Evolutionary conservation across 768 basidiomycete genomes (phyloP).

Genomic region (Suillus tomentosus): DNA sequence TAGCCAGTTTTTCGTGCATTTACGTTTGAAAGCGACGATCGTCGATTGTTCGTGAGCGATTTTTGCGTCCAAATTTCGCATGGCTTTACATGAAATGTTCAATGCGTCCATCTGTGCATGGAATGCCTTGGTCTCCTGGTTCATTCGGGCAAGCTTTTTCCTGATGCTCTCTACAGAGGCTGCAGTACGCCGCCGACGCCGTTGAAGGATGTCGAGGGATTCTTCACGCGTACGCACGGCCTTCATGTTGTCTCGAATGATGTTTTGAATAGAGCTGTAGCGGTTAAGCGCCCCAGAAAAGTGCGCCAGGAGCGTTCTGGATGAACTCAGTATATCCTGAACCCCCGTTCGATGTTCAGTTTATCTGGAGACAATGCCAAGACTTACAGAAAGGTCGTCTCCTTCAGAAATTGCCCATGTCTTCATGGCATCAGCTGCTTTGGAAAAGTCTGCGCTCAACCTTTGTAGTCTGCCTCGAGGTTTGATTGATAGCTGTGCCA

Average conservation of each 20-base stretch:
- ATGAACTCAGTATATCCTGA: slow-evolving; percentile 76
- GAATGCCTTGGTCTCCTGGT: slow-evolving; percentile 83
- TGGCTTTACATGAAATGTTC: slow-evolving; percentile 72
- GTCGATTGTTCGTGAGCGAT: slow-evolving; percentile 82
- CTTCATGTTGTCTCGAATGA: slow-evolving; percentile 71
- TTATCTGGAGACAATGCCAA: slow-evolving; percentile 6
- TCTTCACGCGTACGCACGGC: slow-evolving; percentile 84
- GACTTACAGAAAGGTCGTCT: slow-evolving; percentile 74
- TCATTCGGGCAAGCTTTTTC: slow-evolving; percentile 88
- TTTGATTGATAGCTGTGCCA: background rate
- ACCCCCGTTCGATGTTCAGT: background rate
- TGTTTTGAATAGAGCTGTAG: slow-evolving; percentile 71
- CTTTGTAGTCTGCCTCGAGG: slow-evolving; percentile 53
- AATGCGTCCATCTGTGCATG: slow-evolving; percentile 70
- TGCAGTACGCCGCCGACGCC: slow-evolving; percentile 63
- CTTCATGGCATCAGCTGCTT: slow-evolving; percentile 71
- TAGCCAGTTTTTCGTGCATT: slow-evolving; percentile 68
- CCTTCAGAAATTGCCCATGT: slow-evolving; percentile 80
- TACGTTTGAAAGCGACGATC: slow-evolving; percentile 82
- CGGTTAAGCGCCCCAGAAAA: slow-evolving; percentile 66
- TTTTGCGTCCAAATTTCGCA: slow-evolving; percentile 73
- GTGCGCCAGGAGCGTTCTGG: slow-evolving; percentile 64
- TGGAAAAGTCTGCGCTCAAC: slow-evolving; percentile 63
- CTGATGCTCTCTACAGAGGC: slow-evolving; percentile 81
- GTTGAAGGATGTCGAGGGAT: slow-evolving; percentile 71